Evolutionary conservation across 164 flowering plant genomes (phyloP), one percentile per base, ranked within the genome.

Genomic region (Liriodendron chinense): DNA sequence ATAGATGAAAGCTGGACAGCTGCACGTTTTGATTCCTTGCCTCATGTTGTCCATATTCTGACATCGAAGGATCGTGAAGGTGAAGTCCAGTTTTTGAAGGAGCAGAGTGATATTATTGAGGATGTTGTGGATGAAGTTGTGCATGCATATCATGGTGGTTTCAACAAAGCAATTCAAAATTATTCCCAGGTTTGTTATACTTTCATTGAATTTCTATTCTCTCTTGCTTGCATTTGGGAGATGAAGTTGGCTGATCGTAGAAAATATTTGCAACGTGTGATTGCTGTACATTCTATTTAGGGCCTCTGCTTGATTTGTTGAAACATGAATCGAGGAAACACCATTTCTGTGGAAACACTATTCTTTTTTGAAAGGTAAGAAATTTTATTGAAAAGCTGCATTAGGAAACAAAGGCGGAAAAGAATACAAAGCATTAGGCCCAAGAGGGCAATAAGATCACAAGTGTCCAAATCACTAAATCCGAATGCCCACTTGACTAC

Each of bases 81-180:
- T 22, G 98, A 91, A 79, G 86, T 78, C 25, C 90, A 83, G 59
- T 62, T 79, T 74, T 81, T 96, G 87, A 96, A 92, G 88, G 97
- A 94, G 79, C 94, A 94, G 80, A 96, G 92, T 76, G 96, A 92
- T 71, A 78, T 94, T 57, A 73, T 96, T 69, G 98, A 96, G 85
- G 98, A 96, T 69, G 98, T 91, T 80, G 99, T 96, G 28, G 97
- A 96, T 87, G 98, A 92, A 89, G 98, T 96, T 26, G 98, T 96
- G 72, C 99, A 96, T 78, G 89, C 93, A 43, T 96, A 94, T 83
- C 99, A 96, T 71, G 77, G 89, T 82, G 99, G 99, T 70, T 96
- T 96, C 87, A 96, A 96, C 80, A 92, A 85, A 85, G 99, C 99
- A 66, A 96, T 96, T 82, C 99, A 96, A 82, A 96, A 96, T 81